Evolutionary conservation across 352 stramenopile genomes (phyloP).

Genomic region (Pilasporangium apinafurcum): DNA sequence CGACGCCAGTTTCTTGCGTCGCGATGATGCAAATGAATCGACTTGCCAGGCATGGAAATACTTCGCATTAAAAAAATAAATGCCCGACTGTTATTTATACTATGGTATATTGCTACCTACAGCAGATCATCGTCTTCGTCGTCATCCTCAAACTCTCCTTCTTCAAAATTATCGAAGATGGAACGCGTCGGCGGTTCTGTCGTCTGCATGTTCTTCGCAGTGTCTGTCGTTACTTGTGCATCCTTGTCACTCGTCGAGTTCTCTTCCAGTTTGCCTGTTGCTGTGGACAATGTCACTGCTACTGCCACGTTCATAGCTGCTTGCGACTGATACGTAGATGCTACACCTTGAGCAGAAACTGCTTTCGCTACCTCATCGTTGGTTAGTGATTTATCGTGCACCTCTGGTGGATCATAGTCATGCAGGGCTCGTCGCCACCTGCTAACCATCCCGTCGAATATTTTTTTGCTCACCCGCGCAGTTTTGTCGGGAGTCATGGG

Average conservation of each 20-base stretch:
- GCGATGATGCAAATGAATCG: conserved; percentile 5
- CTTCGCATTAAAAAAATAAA: neutral
- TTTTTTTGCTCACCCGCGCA: conserved; percentile 66
- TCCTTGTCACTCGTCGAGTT: conserved; percentile 1
- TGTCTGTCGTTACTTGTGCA: conserved; percentile 1
- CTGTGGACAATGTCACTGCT: neutral
- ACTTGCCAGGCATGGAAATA: conserved; percentile 2
- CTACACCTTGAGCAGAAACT: too few relatives aligned
- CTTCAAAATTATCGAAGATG: conserved; percentile 72
- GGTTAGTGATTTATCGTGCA: too few relatives aligned
- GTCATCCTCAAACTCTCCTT: conserved; percentile 24
- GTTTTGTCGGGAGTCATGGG: conserved; percentile 82
- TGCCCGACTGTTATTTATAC: neutral
- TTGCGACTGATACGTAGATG: too few relatives aligned
- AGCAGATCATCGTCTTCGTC: conserved; percentile 69
- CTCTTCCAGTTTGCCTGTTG: neutral
- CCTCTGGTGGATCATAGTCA: conserved; percentile 70
- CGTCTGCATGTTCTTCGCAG: too few relatives aligned
- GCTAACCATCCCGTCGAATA: conserved; percentile 74
- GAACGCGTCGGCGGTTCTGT: conserved; percentile 13
- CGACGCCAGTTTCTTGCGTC: conserved; percentile 66
- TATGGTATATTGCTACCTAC: conserved; percentile 14
- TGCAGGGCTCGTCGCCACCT: conserved; percentile 80
- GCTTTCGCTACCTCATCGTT: too few relatives aligned
- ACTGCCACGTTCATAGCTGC: conserved; percentile 5